A percentile compares a stretch with the other conserved stretches of the same genome.
These are phyloP conservation scores for Plantago lanceolata DNA, from an alignment of 305 asterid species.

Conservation along the genomic window DNA sequence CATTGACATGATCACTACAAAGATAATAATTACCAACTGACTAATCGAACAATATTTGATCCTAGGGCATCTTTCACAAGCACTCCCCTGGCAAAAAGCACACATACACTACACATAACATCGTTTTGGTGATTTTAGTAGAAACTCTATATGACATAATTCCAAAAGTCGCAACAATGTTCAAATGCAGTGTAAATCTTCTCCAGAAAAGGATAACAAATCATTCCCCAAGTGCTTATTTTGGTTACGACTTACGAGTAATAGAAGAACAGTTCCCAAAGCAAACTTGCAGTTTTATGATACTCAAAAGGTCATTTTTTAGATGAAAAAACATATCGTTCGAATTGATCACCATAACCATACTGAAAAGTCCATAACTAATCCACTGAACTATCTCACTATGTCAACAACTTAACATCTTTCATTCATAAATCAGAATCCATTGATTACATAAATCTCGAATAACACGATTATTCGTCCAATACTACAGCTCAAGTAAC, in stretches of 20 bases:
- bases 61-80: not conserved
- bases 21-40: constrained; percentile 9
- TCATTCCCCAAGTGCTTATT: not conserved
- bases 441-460: too few relatives aligned
- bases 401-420: too few relatives aligned
- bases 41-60: constrained; percentile 5
- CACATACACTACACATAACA: not conserved
- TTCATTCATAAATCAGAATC: too few relatives aligned
- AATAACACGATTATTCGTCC: too few relatives aligned
- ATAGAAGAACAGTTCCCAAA: not conserved
- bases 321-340: too few relatives aligned
- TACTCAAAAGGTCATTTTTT: too few relatives aligned
- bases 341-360: too few relatives aligned
- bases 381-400: too few relatives aligned
- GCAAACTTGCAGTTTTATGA: not conserved
- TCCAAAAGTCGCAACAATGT: constrained; percentile 8
- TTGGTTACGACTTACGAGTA: not conserved
- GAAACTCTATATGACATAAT: constrained; percentile 8
- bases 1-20: not conserved
- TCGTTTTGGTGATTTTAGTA: not conserved
- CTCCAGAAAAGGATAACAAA: constrained; percentile 1
- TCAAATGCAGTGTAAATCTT: not conserved
- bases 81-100: constrained; percentile 5
- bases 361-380: too few relatives aligned
- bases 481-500: too few relatives aligned